A percentile compares a stretch with the other conserved stretches of the same genome.
Conservation (phyloP, 768 basidiomycete species). For the Polyporus arcularius region DNA sequence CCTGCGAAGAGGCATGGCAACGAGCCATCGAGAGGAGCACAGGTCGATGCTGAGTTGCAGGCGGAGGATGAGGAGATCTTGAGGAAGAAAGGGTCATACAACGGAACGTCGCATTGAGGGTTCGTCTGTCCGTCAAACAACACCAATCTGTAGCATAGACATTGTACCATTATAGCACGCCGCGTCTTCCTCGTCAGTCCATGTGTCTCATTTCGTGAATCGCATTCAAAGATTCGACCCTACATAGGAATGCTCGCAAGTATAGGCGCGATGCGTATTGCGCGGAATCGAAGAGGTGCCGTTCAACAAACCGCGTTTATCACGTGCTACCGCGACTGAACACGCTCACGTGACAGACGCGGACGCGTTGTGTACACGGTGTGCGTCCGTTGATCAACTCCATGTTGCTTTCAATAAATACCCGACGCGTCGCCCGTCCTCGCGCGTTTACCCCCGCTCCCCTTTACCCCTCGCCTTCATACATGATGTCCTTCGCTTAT, state of each 20-base stretch:
- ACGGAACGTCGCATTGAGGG: constrained; percentile 11
- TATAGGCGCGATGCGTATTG: background rate
- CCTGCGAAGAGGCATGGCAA: constrained; percentile 57
- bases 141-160: background rate
- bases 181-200: too few species aligned
- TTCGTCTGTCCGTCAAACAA: too few species aligned
- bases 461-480: background rate
- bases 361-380: constrained; percentile 16
- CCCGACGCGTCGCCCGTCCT: constrained; percentile 2
- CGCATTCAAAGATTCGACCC: too few species aligned
- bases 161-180: background rate
- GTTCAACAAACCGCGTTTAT: constrained; percentile 12
- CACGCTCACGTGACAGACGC: constrained; percentile 17
- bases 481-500: constrained; percentile 1
- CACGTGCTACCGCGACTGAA: constrained; percentile 14
- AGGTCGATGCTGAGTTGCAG: constrained; percentile 58
- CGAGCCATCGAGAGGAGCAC: constrained; percentile 57
- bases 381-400: constrained; percentile 13
- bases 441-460: background rate
- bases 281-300: background rate
- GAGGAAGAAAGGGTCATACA: constrained; percentile 40
- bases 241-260: too few species aligned
- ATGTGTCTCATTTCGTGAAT: too few species aligned
- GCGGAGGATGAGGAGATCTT: constrained; percentile 51
- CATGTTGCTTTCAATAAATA: constrained; percentile 14